Percentiles rank a stretch among this genome's conserved stretches.
These are phyloP conservation scores for Gossypium gossypioides DNA, from an alignment of 441 rosid genomes.

Conservation along the genomic window DNA sequence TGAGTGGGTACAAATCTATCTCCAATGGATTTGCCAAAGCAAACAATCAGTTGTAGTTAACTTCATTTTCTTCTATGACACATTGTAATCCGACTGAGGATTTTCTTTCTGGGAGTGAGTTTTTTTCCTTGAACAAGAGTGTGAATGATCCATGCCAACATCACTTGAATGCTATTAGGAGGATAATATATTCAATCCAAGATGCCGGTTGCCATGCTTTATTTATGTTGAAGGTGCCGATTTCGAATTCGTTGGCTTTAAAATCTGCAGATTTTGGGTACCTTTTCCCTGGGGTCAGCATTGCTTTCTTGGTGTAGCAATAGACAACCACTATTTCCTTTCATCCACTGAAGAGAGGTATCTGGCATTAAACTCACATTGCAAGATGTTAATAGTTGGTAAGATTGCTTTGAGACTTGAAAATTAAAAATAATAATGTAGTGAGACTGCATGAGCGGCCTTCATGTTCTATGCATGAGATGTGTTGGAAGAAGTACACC, in stretches of 20 bases:
- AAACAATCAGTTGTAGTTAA: constrained; percentile 13
- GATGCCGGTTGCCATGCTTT: constrained; percentile 81
- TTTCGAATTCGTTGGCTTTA: constrained; percentile 93
- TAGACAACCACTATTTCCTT: constrained; percentile 66
- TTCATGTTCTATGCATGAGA: constrained; percentile 32
- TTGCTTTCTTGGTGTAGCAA: constrained; percentile 97
- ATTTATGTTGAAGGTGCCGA: constrained; percentile 73
- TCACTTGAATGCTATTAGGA: constrained; percentile 42
- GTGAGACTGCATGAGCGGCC: constrained; percentile 43
- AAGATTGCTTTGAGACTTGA: constrained; percentile 79
- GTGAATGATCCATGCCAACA: constrained; percentile 33
- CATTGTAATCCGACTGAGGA: constrained; percentile 9
- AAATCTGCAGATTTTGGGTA: constrained; percentile 91
- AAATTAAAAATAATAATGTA: constrained; percentile 45
- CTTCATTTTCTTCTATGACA: constrained; percentile 16
- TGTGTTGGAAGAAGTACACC: constrained; percentile 30
- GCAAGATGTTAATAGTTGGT: constrained; percentile 86
- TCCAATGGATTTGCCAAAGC: constrained; percentile 16
- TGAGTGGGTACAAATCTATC: constrained; percentile 1
- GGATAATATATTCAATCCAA: constrained; percentile 54
- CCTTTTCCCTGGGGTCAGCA: constrained; percentile 77
- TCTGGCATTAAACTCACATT: constrained; percentile 66
- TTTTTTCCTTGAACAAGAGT: constrained; percentile 23
- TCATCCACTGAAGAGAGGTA: constrained; percentile 86
- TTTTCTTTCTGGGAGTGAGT: constrained; percentile 17